Evolutionary conservation across 345 rosid species (phyloP).

Genomic region (Gossypium arboreum): DNA sequence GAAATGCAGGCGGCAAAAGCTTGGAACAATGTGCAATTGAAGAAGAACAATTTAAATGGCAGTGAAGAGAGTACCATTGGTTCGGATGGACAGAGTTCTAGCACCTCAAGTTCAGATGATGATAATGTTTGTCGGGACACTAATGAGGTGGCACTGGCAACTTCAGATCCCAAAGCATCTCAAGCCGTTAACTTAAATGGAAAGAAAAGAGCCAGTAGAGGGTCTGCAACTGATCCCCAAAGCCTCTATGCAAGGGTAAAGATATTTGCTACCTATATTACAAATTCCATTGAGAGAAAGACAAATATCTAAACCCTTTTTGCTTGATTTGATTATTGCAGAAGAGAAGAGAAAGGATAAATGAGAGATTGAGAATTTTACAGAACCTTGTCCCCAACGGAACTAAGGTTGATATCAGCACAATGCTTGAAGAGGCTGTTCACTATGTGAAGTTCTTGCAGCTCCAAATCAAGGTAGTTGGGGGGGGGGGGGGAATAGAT

Average conservation of each 20-base stretch:
- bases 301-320: background rate
- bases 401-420: constrained; percentile 88
- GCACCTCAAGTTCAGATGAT: constrained; percentile 58
- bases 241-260: constrained; percentile 90
- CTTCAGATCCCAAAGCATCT: constrained; percentile 28
- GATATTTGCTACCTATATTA: background rate
- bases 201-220: constrained; percentile 66
- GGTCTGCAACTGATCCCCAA: constrained; percentile 94
- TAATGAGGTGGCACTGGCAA: constrained; percentile 20
- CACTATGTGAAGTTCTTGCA: constrained; percentile 84
- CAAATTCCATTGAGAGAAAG: too few species aligned
- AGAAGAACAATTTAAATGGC: constrained; percentile 28
- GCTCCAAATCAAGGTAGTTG: constrained; percentile 76
- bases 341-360: constrained; percentile 89
- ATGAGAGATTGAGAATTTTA: constrained; percentile 64
- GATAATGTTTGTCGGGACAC: constrained; percentile 50
- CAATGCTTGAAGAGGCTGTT: constrained; percentile 96
- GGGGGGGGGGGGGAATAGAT: background rate
- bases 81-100: constrained; percentile 47
- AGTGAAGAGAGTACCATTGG: constrained; percentile 40
- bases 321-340: constrained; percentile 26
- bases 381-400: constrained; percentile 94
- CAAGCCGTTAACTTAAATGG: constrained; percentile 45
- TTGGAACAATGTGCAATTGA: constrained; percentile 28
- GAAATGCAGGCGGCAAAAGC: constrained; percentile 26